A percentile compares a stretch with the other conserved stretches of the same genome.
Conservation (phyloP, 345 rosid species). For the Moringa oleifera region DNA sequence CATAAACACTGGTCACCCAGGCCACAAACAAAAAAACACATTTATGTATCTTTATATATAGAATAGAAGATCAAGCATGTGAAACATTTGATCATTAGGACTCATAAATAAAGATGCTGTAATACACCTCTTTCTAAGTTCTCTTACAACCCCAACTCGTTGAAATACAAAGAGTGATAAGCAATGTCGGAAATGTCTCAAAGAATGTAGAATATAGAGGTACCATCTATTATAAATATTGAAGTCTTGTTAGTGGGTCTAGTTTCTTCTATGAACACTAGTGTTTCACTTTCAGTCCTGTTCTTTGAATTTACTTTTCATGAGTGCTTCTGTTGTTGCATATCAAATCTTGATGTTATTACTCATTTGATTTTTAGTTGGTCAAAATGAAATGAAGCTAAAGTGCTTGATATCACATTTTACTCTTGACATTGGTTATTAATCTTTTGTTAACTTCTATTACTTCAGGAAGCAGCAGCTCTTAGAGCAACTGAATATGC, state of each 20-base stretch:
- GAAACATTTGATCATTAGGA: not conserved
- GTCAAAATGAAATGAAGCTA: constrained; percentile 2
- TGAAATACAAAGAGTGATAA: too few relatives aligned
- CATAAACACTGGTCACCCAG: too few relatives aligned
- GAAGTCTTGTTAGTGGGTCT: not conserved
- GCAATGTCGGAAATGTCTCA: too few relatives aligned
- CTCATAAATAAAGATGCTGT: not conserved
- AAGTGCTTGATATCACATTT: not conserved
- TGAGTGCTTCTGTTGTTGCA: not conserved
- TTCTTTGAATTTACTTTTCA: not conserved
- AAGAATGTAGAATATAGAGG: not conserved
- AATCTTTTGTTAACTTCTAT: constrained; percentile 1
- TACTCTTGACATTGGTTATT: not conserved
- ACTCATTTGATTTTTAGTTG: not conserved
- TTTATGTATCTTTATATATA: too few relatives aligned
- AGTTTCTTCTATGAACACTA: too few relatives aligned
- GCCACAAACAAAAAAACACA: too few relatives aligned
- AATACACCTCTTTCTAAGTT: not conserved
- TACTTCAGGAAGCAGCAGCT: constrained; percentile 83
- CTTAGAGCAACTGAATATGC: constrained; percentile 88
- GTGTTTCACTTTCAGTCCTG: not conserved
- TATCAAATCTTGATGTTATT: not conserved
- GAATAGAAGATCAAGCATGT: not conserved
- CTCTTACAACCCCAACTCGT: not conserved
- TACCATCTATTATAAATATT: not conserved